Evolutionary conservation across 1,284 basidiomycete species (phyloP), one percentile per base, ranked within the genome.

Genomic region (Pulchroboletus neoregius): DNA sequence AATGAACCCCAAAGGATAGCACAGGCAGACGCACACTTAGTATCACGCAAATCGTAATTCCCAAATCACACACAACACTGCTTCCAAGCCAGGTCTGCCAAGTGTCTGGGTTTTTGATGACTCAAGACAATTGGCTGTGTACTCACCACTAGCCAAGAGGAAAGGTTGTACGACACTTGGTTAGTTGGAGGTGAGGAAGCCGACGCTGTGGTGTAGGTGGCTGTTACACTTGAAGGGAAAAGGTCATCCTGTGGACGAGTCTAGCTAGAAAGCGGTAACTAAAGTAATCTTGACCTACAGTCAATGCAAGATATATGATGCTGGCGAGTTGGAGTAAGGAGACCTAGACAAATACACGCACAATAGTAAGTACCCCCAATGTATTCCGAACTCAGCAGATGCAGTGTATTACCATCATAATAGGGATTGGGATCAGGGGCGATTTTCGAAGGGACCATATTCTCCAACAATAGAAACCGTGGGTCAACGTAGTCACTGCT

Each of bases 401-500:
- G n/a, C n/a, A 26, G 3, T 26, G n/a, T 6, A 4, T 39, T 28
- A 60, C 60, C 58, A 37, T 48, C 49, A 59, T 57, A n/a, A 63
- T 60, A 10, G 20, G 26, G 27, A 47, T 0, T 13, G 44, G 7
- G 0, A 63, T 6, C 15, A 45, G 6, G 10, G 13, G 13, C 1
- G 11, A 50, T 33, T 13, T 33, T 5, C 31, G 27, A n/a, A 61
- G 32, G 13, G 37, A 31, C 12, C 32, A 46, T 45, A 63, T 58
- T 34, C 51, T 37, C 61, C 58, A 63, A 45, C 57, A 61, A 36
- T 49, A 58, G 32, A 63, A 63, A 2, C 46, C 42, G 6, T 63
- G 59, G 7, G 48, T 49, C n/a, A 58, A 16, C 10, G 43, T 50
- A 1, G 52, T 50, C 13, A 60, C 61, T 63, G 6, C 9, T 11